phyloP scores from a whole-genome alignment of 768 basidiomycete genomes.

The Suillus occidentalis region DNA sequence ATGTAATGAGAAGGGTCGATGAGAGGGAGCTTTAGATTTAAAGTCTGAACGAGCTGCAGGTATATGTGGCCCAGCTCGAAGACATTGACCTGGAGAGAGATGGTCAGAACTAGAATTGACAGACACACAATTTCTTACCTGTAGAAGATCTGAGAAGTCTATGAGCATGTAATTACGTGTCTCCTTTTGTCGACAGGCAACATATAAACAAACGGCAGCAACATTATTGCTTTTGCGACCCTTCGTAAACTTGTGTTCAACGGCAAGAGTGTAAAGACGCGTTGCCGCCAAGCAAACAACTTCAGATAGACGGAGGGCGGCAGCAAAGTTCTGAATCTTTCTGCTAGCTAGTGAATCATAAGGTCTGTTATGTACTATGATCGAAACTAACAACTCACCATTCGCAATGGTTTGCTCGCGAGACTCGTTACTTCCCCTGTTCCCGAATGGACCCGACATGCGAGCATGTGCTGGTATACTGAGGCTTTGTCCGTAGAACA shows the following conservation, averaged over 20 bases:
- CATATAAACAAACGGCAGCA: slow-evolving; percentile 93
- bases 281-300: slow-evolving; percentile 78
- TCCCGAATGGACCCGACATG: slow-evolving; percentile 81
- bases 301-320: slow-evolving; percentile 75
- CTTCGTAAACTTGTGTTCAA: slow-evolving; percentile 92
- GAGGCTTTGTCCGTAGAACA: background rate
- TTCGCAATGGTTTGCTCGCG: slow-evolving; percentile 91
- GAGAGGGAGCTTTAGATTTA: slow-evolving; percentile 81
- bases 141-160: slow-evolving; percentile 95
- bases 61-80: slow-evolving; percentile 97
- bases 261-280: slow-evolving; percentile 89
- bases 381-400: slow-evolving; percentile 45
- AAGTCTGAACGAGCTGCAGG: slow-evolving; percentile 86
- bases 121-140: slow-evolving; percentile 43
- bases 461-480: slow-evolving; percentile 66
- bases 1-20: slow-evolving; percentile 98
- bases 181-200: slow-evolving; percentile 89
- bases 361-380: background rate
- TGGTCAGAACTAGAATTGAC: background rate
- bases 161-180: slow-evolving; percentile 96
- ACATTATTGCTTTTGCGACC: slow-evolving; percentile 92
- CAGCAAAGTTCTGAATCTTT: slow-evolving; percentile 82
- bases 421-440: slow-evolving; percentile 76
- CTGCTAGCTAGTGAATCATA: slow-evolving; percentile 56
- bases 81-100: slow-evolving; percentile 77